Percentiles rank a stretch among this genome's conserved stretches.
Conservation (phyloP, 192 early-diverging fungal genomes). For the Rhizoclosmatium sp. region DNA sequence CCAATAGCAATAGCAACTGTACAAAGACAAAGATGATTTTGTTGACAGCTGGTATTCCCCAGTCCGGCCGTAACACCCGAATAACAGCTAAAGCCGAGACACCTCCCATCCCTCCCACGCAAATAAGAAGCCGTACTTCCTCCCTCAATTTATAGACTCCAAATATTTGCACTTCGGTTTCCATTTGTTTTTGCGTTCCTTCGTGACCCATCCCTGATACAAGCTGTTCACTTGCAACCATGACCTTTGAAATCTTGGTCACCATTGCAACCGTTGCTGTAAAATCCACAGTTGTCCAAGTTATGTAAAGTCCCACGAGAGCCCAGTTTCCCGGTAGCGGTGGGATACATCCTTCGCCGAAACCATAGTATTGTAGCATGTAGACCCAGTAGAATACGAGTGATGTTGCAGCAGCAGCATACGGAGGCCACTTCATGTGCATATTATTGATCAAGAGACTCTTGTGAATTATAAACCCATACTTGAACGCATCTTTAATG, state of each 20-base stretch:
- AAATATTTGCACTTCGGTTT: not conserved
- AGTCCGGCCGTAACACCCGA: not conserved
- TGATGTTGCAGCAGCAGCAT: not conserved
- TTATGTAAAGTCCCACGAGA: not conserved
- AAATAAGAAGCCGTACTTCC: not conserved
- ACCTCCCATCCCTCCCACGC: not conserved
- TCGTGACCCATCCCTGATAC: not conserved
- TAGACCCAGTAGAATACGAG: not conserved
- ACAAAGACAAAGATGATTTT: slow-evolving; percentile 2
- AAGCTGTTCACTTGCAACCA: not conserved
- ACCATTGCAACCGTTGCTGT: not conserved
- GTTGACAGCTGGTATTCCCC: not conserved
- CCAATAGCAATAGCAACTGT: slow-evolving; percentile 4
- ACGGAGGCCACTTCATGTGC: not conserved
- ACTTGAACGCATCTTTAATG: slow-evolving; percentile 7
- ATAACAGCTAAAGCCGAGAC: not conserved
- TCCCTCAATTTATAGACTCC: not conserved
- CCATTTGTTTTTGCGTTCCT: not conserved
- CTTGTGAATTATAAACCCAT: slow-evolving; percentile 1
- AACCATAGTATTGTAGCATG: not conserved
- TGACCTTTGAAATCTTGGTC: not conserved
- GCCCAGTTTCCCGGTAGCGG: not conserved
- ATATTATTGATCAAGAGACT: not conserved
- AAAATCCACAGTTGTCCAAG: not conserved
- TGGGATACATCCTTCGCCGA: not conserved